These are phyloP conservation scores for Zoysia japonica DNA, from an alignment of 176 grass and related monocot species.

Conservation along the genomic window DNA sequence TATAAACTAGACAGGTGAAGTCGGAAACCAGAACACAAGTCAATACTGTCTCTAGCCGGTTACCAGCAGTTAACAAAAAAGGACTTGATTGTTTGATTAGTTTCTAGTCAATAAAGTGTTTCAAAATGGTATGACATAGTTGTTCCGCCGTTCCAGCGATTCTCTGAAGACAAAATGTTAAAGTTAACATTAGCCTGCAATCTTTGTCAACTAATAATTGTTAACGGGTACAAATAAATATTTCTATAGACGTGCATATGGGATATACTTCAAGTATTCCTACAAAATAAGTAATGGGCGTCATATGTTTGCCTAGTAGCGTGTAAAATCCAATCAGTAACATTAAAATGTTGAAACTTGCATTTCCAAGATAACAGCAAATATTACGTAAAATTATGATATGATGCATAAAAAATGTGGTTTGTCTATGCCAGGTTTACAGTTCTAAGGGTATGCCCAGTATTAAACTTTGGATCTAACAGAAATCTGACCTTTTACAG, in stretches of 20 bases:
- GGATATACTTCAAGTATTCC: not conserved
- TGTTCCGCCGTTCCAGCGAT: slow-evolving; percentile 3
- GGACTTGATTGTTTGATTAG: not conserved
- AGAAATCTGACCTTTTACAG: not conserved
- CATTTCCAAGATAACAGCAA: slow-evolving; percentile 10
- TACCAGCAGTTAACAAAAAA: slow-evolving; percentile 35
- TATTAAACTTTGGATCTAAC: not conserved
- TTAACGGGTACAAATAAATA: slow-evolving; percentile 43
- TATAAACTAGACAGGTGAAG: slow-evolving; percentile 10
- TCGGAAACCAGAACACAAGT: slow-evolving; percentile 8
- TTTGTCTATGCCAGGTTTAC: not conserved
- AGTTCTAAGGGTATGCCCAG: not conserved
- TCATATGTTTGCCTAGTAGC: slow-evolving; percentile 11
- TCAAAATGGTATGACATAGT: slow-evolving; percentile 15
- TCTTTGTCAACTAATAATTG: slow-evolving; percentile 38
- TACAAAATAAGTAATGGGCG: slow-evolving; percentile 13
- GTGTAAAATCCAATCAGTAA: slow-evolving; percentile 16
- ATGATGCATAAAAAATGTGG: not conserved
- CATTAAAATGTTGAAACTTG: slow-evolving; percentile 16
- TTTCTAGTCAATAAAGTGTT: not conserved
- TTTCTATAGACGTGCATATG: slow-evolving; percentile 24
- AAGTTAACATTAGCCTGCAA: slow-evolving; percentile 29
- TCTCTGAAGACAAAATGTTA: slow-evolving; percentile 14
- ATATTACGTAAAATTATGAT: not conserved
- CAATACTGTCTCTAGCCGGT: not conserved